These are phyloP conservation scores for Candida caryicola DNA, from an alignment of 805 yeast genomes.

Conservation along the genomic window DNA sequence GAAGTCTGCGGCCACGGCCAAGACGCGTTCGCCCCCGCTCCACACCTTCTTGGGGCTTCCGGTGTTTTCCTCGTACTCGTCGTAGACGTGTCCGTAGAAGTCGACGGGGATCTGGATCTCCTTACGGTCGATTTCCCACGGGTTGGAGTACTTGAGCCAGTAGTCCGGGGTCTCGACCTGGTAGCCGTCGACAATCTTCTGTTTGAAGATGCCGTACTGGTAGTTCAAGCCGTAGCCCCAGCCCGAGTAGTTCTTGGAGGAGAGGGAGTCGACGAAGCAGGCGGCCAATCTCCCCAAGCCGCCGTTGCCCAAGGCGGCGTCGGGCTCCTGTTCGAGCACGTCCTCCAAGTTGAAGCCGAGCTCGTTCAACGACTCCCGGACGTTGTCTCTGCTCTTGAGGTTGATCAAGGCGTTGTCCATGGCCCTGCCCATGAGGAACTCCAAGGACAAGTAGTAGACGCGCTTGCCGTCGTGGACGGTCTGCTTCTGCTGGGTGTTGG, in stretches of 20 bases:
- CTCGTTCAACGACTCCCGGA: conserved; percentile 48
- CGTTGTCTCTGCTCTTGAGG: conserved; percentile 60
- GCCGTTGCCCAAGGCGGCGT: conserved; percentile 94
- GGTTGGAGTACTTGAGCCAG: conserved; percentile 85
- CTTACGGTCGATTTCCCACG: conserved; percentile 88
- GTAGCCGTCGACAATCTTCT: conserved; percentile 84
- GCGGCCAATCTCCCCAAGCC: conserved; percentile 95
- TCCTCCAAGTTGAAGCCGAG: conserved; percentile 89
- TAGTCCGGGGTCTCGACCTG: conserved; percentile 94
- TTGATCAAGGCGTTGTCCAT: conserved; percentile 91
- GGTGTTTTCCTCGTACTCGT: conserved; percentile 50
- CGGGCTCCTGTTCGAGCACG: conserved; percentile 80
- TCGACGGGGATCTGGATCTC: conserved; percentile 89
- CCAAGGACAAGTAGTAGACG: conserved; percentile 81
- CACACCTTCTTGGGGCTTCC: conserved; percentile 63
- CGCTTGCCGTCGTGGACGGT: conserved; percentile 81
- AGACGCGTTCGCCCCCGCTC: conserved; percentile 86
- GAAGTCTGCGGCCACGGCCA: conserved; percentile 87
- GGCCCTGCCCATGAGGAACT: conserved; percentile 92
- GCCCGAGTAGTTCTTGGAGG: conserved; percentile 84
- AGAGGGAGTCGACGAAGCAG: conserved; percentile 85
- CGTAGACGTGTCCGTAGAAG: conserved; percentile 78
- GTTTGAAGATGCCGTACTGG: conserved; percentile 91
- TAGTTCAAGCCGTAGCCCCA: conserved; percentile 97
- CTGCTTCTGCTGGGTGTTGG: conserved; percentile 86